Evolutionary conservation across 1,139 yeast species (phyloP), one percentile per base, ranked within the genome.

Genomic region (Groenewaldozyma sp.): DNA sequence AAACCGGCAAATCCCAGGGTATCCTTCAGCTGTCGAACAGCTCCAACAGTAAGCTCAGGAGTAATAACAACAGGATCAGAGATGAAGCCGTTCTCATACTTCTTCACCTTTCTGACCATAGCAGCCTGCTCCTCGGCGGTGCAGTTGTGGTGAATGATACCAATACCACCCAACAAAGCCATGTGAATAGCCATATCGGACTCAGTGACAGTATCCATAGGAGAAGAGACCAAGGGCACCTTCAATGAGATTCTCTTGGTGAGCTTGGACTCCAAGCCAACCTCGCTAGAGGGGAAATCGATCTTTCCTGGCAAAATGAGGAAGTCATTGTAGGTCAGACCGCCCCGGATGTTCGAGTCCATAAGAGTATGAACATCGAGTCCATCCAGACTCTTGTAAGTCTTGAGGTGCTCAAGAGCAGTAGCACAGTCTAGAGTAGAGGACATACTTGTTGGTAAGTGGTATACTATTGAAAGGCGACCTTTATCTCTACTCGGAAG

Each of bases 201-300:
- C 71, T 91, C 99, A 44, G 99, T 93, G 49, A 91, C 98, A 40
- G 98, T 91, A 67, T 91, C 98, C 99, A 91, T 91, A 55, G 99
- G 99, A 57, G 96, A 86, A 28, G 97, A 88, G 48, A 91, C 91
- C 55, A 91, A 84, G 47, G 99, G 99, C 38, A 95, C 71, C 70
- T 82, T 87, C 65, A 91, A 73, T 43, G 93, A 68, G 70, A 91
- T 91, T 59, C 81, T 82, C 71, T 82, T 87, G 61, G 98, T 87
- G 64, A 91, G 73, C 64, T 74, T 82, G 50, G 95, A 74, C 55
- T 87, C 95, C 59, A 88, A 72, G 42, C 70, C 67, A 45, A 93
- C 97, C 27, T 54, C 67, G 40, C 81, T 72, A 35, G 96, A 76
- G 48, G 95, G 84, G 70, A 87, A 88, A 58, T 78, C 78, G 58